Evolutionary conservation across 2,329 filamentous ascomycete genomes (phyloP).

Genomic region (Annulohypoxylon truncatum): DNA sequence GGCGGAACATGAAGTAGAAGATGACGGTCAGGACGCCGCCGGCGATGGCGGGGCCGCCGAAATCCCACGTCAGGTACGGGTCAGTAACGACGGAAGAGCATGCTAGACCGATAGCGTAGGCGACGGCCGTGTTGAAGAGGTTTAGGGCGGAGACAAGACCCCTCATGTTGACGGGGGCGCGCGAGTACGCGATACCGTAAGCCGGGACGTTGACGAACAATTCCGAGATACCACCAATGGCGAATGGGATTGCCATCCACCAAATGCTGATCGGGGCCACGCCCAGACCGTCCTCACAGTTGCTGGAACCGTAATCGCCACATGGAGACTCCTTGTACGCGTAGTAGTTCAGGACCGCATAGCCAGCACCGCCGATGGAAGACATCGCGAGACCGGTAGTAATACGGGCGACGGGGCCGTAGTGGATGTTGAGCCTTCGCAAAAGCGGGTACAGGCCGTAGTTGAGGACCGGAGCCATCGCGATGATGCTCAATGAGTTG

Average conservation of each 20-base stretch:
- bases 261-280: slow-evolving; percentile 63
- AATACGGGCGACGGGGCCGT: slow-evolving; percentile 62
- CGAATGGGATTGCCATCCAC: slow-evolving; percentile 67
- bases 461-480: slow-evolving; percentile 59
- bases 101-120: slow-evolving; percentile 59
- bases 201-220: slow-evolving; percentile 65
- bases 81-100: slow-evolving; percentile 60
- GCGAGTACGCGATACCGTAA: slow-evolving; percentile 64
- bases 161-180: slow-evolving; percentile 63
- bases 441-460: slow-evolving; percentile 61
- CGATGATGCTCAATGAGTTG: slow-evolving; percentile 62
- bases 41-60: slow-evolving; percentile 60
- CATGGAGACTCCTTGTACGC: slow-evolving; percentile 58
- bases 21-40: slow-evolving; percentile 57
- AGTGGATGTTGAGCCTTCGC: slow-evolving; percentile 55
- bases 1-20: slow-evolving; percentile 61
- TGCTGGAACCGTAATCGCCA: slow-evolving; percentile 54
- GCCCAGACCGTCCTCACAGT: slow-evolving; percentile 52
- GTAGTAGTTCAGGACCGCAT: slow-evolving; percentile 56
- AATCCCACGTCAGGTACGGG: slow-evolving; percentile 63
- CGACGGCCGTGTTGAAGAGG: slow-evolving; percentile 59
- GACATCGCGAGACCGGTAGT: slow-evolving; percentile 64
- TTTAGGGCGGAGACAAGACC: slow-evolving; percentile 63
- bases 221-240: slow-evolving; percentile 61
- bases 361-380: slow-evolving; percentile 58